Base-by-base conservation (phyloP, 1,284 basidiomycete genomes). In the Ceratobasidium sp. region DNA sequence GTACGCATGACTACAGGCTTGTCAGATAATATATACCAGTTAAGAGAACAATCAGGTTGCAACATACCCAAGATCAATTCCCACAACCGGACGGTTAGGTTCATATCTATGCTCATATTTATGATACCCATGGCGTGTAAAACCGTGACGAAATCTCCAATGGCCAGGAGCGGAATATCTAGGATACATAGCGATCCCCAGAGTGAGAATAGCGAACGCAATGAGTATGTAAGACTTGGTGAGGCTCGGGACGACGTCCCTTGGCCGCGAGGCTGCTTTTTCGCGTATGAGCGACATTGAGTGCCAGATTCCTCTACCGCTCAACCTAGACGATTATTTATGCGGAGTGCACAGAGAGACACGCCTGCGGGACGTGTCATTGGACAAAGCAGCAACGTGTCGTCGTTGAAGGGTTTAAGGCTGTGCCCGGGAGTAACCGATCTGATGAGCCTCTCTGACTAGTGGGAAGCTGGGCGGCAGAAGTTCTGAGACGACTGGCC, bases 51-150 rank as follows among this genome's bases (percentile, higher is more conserved):
- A 44, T 26, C 7, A 23, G 14, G 5, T 23, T 1, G 43, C 23
- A 14, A 62, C 59, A 18, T 1, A 62, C 59, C 59, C 59, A 3
- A 62, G 11, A 26, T 62, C 59, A 43, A 62, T 62, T 4, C 59
- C 59, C 30, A 62, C 47, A 11, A 62, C 26, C 13, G 59, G 59
- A 9, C 59, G 28, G 16, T 62, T 46, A 1, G 13, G 13, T 28
- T 26, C n/a, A 21, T 62, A 4, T 23, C 46, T 21, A 16, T n/a
- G 28, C 28, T 28, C 8, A 23, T 26, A 30, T 14, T 18, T 16
- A 5, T n/a, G 23, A 2, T 26, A 21, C 32, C 32, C 9, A 14
- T 28, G 52, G 23, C 16, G 14, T 8, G 35, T 47, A 8, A 28
- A 47, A 18, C 7, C 35, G 11, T 38, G 35, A 38, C 11, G 35